Percentiles rank a stretch among this genome's conserved stretches.
Evolutionary conservation across 108 stramenopile species (phyloP).

Genomic region (Fistulifera pelliculosa): DNA sequence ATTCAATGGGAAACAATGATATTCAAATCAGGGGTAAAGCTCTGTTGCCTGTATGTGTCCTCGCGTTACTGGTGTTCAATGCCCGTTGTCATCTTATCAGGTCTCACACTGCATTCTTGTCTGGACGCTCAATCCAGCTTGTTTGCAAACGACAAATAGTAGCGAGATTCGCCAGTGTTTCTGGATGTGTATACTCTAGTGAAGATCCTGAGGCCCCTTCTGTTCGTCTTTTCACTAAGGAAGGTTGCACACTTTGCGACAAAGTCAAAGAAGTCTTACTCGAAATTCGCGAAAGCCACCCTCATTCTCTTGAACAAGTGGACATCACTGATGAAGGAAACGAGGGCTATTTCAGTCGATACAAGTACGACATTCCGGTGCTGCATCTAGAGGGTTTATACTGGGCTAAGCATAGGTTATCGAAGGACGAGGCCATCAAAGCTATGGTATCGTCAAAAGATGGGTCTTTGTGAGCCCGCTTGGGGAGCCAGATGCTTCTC

Average conservation of each 20-base stretch:
- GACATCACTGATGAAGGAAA: constrained; percentile 76
- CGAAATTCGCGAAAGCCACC: constrained; percentile 37
- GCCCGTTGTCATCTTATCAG: too few species aligned
- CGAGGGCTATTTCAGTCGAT: constrained; percentile 45
- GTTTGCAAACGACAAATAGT: neutral
- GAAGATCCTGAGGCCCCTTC: constrained; percentile 18
- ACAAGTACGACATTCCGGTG: constrained; percentile 85
- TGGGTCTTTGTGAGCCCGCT: constrained; percentile 28
- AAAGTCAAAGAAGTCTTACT: constrained; percentile 60
- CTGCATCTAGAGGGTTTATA: constrained; percentile 60
- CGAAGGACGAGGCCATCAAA: constrained; percentile 38
- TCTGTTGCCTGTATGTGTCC: too few species aligned
- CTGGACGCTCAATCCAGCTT: too few species aligned
- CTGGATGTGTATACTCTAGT: constrained; percentile 49
- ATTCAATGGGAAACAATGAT: too few species aligned
- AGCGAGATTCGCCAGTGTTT: constrained; percentile 31
- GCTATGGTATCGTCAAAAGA: constrained; percentile 30
- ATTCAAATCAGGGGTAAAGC: too few species aligned
- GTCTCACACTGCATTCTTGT: constrained; percentile 1
- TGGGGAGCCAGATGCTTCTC: constrained; percentile 71
- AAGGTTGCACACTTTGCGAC: constrained; percentile 78
- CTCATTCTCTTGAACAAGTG: constrained; percentile 64
- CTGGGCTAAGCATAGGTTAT: constrained; percentile 74
- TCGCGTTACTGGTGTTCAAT: too few species aligned
- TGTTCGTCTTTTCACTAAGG: constrained; percentile 59